phyloP scores from a whole-genome alignment of 2,329 filamentous ascomycete genomes.

The Grosmannia penicillata region DNA sequence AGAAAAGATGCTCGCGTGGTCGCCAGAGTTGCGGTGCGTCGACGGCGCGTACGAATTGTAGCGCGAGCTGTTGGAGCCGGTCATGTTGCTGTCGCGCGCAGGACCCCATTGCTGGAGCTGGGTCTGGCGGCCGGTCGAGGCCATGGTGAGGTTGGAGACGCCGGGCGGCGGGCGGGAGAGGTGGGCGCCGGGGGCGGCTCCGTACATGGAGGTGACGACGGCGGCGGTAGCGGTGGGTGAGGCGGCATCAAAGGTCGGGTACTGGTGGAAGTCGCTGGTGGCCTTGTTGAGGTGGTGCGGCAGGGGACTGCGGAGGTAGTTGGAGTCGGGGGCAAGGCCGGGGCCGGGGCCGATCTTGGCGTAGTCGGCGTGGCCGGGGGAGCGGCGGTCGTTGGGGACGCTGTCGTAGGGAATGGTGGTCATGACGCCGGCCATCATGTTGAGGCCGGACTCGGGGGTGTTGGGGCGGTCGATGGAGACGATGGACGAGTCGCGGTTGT shows the following conservation, averaged over 20 bases:
- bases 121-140: slow-evolving; percentile 53
- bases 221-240: slow-evolving; percentile 15
- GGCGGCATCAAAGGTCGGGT: slow-evolving; percentile 55
- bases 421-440: slow-evolving; percentile 67
- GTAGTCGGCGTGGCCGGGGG: slow-evolving; percentile 60
- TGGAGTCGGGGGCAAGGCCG: slow-evolving; percentile 24
- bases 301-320: slow-evolving; percentile 53
- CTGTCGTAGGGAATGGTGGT: slow-evolving; percentile 79
- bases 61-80: slow-evolving; percentile 37
- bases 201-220: slow-evolving; percentile 12
- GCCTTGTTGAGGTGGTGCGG: slow-evolving; percentile 74
- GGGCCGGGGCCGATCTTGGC: too few relatives aligned
- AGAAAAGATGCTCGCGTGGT: slow-evolving; percentile 42
- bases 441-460: slow-evolving; percentile 50
- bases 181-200: slow-evolving; percentile 32
- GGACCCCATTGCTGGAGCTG: slow-evolving; percentile 69
- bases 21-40: slow-evolving; percentile 41
- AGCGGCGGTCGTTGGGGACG: slow-evolving; percentile 47
- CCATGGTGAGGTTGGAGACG: slow-evolving; percentile 53
- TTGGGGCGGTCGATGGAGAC: slow-evolving; percentile 55
- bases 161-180: slow-evolving; percentile 46
- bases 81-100: slow-evolving; percentile 38
- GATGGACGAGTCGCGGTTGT: slow-evolving; percentile 58
- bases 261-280: slow-evolving; percentile 74
- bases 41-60: slow-evolving; percentile 49